Conservation (phyloP, 2,329 filamentous ascomycete genomes). For the Westerdykella aurantiaca region DNA sequence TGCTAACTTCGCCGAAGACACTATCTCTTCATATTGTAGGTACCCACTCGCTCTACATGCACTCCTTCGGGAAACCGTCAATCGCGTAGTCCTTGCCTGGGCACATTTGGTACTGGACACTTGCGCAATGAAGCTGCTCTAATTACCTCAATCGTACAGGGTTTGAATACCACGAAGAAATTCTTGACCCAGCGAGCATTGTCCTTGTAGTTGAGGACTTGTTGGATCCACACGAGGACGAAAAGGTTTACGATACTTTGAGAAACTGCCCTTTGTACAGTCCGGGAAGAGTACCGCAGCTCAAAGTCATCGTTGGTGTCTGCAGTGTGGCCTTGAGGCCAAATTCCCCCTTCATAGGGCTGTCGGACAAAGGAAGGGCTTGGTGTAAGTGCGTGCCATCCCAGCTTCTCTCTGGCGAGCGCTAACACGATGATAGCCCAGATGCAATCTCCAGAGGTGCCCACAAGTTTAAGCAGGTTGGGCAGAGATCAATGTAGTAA, state of each 20-base stretch:
- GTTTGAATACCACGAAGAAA: background rate
- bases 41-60: background rate
- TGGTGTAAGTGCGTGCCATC: background rate
- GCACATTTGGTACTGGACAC: too few relatives aligned
- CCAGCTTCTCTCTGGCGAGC: background rate
- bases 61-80: too few relatives aligned
- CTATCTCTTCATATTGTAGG: constrained; percentile 10
- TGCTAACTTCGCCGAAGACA: constrained; percentile 18
- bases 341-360: constrained; percentile 14
- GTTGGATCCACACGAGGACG: constrained; percentile 9
- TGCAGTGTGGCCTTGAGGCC: constrained; percentile 19
- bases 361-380: constrained; percentile 15
- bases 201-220: constrained; percentile 9
- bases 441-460: constrained; percentile 1
- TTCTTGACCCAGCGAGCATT: constrained; percentile 2
- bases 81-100: too few relatives aligned
- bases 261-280: constrained; percentile 7
- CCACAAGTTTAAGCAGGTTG: constrained; percentile 1
- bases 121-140: too few relatives aligned
- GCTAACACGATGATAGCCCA: constrained; percentile 7
- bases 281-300: background rate
- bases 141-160: background rate
- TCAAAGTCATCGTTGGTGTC: constrained; percentile 19
- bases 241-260: constrained; percentile 19
- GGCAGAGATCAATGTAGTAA: constrained; percentile 17